Evolutionary conservation across 2,329 filamentous ascomycete genomes (phyloP), one percentile per base, ranked within the genome.

Genomic region (Exserohilum turcica): DNA sequence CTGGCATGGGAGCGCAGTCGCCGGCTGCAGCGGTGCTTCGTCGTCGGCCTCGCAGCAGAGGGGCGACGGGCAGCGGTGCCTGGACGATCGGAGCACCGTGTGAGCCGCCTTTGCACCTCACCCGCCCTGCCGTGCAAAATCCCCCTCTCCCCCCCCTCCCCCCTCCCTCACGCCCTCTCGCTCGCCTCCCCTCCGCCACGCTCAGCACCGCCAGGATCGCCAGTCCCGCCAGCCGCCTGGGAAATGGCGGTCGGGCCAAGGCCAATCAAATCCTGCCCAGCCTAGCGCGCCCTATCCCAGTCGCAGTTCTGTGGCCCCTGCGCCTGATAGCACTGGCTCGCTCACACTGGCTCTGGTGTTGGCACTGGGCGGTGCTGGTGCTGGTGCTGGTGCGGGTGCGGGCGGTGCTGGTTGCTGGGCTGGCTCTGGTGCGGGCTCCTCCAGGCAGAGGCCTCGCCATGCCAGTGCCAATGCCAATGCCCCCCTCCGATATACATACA

Each of bases 191-290:
- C 59, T 56, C 53, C 46, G 56, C 51, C 40, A 50, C 51, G 55
- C 50, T 65, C 60, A 61, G 57, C 58, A 37, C 48, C 56, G 52
- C 33, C 50, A 43, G 7, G 57, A 69, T 67, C 63, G 56, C 46
- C 57, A 52, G 52, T 54, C 52, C 60, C 54, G 59, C 48, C 55
- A 66, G 54, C 59, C 63, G 56, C 51, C 59, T 54, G 48, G 21
- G 62, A 67, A 40, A 67, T 59, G 58, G 61, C 68, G 56, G 63
- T 67, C 59, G 60, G 32, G 24, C 50, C 36, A 24, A 18, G 27
- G 21, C 67, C 65, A 70, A 68, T 68, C 51, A 58, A 24, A 48
- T 1, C 3, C 42, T 24, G 29, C 15, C 39, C 39, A 50, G 50
- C 45, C 59, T 50, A 44, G 46, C 37, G 16, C 12, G 38, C 44